phyloP scores from a whole-genome alignment of 2,329 filamentous ascomycete species.

The Cercospora sp. region DNA sequence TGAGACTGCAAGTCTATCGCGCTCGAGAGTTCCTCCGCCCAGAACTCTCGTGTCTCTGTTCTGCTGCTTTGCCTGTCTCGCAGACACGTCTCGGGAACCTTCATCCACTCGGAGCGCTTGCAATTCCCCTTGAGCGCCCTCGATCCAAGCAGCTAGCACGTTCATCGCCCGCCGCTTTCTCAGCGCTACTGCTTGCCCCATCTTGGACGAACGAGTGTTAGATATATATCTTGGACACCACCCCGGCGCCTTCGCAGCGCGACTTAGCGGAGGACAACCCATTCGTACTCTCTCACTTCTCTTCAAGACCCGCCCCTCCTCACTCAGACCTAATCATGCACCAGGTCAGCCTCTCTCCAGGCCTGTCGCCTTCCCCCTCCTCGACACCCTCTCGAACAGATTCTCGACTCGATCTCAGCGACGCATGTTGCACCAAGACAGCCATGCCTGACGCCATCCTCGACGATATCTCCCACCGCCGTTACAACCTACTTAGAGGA shows the following conservation, averaged over 20 bases:
- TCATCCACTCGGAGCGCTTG: conserved; percentile 11
- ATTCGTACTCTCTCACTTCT: conserved; percentile 16
- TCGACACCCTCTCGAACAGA: conserved; percentile 21
- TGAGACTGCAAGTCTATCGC: not conserved
- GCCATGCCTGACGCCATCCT: conserved; percentile 58
- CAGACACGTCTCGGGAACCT: conserved; percentile 2
- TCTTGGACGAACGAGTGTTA: not conserved
- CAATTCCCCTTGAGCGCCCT: not conserved
- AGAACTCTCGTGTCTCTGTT: conserved; percentile 10
- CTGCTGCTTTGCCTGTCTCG: not conserved
- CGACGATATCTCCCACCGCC: conserved; percentile 93
- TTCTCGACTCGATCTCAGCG: conserved; percentile 19
- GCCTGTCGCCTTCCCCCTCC: conserved; percentile 26
- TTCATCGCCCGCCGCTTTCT: conserved; percentile 1
- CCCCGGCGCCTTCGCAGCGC: conserved; percentile 3
- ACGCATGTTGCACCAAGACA: conserved; percentile 17
- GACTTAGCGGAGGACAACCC: conserved; percentile 4
- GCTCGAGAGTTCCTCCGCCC: conserved; percentile 4
- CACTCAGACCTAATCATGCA: conserved; percentile 30
- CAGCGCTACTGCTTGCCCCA: not conserved
- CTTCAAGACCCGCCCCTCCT: conserved; percentile 4
- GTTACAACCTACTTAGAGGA: conserved; percentile 87
- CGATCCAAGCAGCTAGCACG: conserved; percentile 7
- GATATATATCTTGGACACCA: conserved; percentile 13
- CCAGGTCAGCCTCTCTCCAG: conserved; percentile 26